phyloP scores from a whole-genome alignment of 2,329 filamentous ascomycete species.

The Chalaropsis ovoidea region DNA sequence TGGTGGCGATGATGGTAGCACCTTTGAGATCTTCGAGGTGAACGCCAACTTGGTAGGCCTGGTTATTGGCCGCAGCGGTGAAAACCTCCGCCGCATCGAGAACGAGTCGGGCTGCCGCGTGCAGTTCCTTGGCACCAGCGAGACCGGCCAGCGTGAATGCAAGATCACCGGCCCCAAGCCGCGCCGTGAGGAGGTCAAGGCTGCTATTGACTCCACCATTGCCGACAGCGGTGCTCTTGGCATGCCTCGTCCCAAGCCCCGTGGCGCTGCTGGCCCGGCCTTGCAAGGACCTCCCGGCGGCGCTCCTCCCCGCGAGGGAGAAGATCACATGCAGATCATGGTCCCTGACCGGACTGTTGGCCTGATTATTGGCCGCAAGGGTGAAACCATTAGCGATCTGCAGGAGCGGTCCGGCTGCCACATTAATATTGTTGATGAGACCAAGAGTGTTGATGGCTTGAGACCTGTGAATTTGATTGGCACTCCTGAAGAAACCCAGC shows the following conservation, averaged over 20 bases:
- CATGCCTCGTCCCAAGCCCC: constrained; percentile 35
- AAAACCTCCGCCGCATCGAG: constrained; percentile 79
- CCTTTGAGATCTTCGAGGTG: constrained; percentile 65
- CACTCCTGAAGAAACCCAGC: constrained; percentile 59
- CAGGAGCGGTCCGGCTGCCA: constrained; percentile 90
- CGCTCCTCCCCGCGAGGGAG: constrained; percentile 52
- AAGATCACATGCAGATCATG: constrained; percentile 86
- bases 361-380: constrained; percentile 84
- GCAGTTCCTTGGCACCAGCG: constrained; percentile 72
- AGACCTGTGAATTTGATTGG: constrained; percentile 87
- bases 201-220: constrained; percentile 65
- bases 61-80: constrained; percentile 82
- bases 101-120: constrained; percentile 72
- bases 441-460: constrained; percentile 82
- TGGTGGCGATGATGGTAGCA: constrained; percentile 53
- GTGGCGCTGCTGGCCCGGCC: neutral
- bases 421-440: constrained; percentile 88
- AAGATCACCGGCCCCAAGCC: constrained; percentile 68
- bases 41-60: constrained; percentile 79
- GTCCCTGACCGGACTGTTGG: constrained; percentile 88
- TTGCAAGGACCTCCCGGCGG: neutral
- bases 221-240: constrained; percentile 33
- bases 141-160: constrained; percentile 69
- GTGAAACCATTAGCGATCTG: constrained; percentile 84
- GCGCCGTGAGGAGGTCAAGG: constrained; percentile 65